Evolutionary conservation across 352 stramenopile genomes (phyloP).

Genomic region (Plasmopara muralis): DNA sequence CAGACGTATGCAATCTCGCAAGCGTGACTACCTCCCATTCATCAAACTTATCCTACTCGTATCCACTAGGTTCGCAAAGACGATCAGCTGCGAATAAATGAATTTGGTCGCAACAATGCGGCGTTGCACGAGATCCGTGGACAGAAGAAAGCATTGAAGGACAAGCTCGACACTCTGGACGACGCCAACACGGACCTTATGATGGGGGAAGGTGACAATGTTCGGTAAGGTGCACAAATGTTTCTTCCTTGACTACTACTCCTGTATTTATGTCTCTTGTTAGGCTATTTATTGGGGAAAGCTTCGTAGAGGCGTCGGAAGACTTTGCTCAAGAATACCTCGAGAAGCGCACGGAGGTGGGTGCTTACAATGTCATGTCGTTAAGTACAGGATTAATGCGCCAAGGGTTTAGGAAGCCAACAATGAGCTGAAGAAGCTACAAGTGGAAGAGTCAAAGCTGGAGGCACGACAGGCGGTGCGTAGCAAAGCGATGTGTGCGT

Average conservation of each 20-base stretch:
- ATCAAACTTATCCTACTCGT: constrained; percentile 1
- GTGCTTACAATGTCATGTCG: not conserved
- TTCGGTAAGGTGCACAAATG: constrained; percentile 40
- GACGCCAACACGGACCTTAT: constrained; percentile 97
- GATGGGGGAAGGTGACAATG: constrained; percentile 89
- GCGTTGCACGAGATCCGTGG: constrained; percentile 88
- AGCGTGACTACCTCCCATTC: not conserved
- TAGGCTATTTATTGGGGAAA: constrained; percentile 91
- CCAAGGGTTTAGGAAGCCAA: constrained; percentile 45
- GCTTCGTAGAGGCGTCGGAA: constrained; percentile 92
- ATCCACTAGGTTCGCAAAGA: constrained; percentile 87
- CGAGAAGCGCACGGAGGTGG: constrained; percentile 84
- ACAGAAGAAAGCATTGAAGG: constrained; percentile 89
- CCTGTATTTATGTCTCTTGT: not conserved
- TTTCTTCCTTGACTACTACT: not conserved
- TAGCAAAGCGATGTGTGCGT: not conserved
- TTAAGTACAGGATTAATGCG: not conserved
- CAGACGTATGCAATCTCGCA: constrained; percentile 46
- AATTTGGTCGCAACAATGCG: constrained; percentile 96
- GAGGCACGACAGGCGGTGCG: constrained; percentile 81
- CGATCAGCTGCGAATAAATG: constrained; percentile 97
- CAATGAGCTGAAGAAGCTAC: constrained; percentile 73
- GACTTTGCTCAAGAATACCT: constrained; percentile 92
- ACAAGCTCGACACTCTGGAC: constrained; percentile 93
- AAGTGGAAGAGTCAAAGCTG: constrained; percentile 82